Percentiles rank a stretch among this genome's conserved stretches.
These are phyloP conservation scores for Areca catechu DNA, from an alignment of 176 grass and related monocot species.

Conservation along the genomic window DNA sequence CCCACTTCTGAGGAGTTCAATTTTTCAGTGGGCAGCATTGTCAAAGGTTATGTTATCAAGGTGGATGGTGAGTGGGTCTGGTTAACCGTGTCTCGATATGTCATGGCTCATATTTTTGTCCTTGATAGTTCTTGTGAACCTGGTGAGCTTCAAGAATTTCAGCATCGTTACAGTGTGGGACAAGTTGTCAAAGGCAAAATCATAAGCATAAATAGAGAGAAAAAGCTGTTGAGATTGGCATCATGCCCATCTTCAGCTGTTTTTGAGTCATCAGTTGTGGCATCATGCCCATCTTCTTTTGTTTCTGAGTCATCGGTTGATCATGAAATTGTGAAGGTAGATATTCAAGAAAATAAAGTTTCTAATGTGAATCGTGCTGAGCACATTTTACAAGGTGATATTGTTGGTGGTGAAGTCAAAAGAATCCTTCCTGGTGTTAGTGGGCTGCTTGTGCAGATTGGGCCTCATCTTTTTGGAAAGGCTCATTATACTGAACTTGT, in stretches of 20 bases:
- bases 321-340: conserved; percentile 13
- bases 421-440: conserved; percentile 84
- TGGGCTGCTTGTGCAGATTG: conserved; percentile 76
- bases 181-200: conserved; percentile 51
- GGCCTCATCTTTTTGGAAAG: conserved; percentile 86
- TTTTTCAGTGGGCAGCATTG: conserved; percentile 32
- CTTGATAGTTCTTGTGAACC: conserved; percentile 87
- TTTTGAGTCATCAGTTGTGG: conserved; percentile 18
- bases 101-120: conserved; percentile 76
- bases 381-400: conserved; percentile 63
- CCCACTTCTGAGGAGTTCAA: conserved; percentile 18
- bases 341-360: conserved; percentile 19
- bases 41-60: conserved; percentile 70
- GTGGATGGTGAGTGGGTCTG: conserved; percentile 75
- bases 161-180: conserved; percentile 54
- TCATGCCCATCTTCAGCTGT: not conserved
- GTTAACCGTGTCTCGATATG: conserved; percentile 71
- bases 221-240: conserved; percentile 64
- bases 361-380: conserved; percentile 20
- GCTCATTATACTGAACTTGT: conserved; percentile 93
- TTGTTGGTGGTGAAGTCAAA: conserved; percentile 73
- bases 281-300: conserved; percentile 5
- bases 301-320: not conserved
- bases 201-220: conserved; percentile 59
- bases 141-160: conserved; percentile 57